phyloP scores from a whole-genome alignment of 148 eudicot species.

The Rhododendron ovatum region DNA sequence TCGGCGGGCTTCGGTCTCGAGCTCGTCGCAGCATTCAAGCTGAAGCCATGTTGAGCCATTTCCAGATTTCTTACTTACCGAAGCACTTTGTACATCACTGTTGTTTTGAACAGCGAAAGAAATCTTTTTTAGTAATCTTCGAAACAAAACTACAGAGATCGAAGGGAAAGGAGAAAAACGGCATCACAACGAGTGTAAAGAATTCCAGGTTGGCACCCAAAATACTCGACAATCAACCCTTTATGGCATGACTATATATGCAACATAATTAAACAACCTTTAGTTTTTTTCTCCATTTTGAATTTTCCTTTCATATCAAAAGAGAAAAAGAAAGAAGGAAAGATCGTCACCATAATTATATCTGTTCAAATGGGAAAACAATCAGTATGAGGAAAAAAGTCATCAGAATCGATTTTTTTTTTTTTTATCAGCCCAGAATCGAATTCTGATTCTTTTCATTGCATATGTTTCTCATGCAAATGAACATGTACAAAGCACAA shows the following conservation, averaged over 20 bases:
- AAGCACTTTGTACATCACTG: constrained; percentile 44
- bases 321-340: not conserved
- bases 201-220: too few relatives aligned
- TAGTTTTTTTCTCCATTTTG: not conserved
- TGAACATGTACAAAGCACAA: not conserved
- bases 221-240: too few relatives aligned
- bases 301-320: not conserved
- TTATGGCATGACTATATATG: too few relatives aligned
- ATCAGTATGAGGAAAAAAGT: not conserved
- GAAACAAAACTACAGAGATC: too few relatives aligned
- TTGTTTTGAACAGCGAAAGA: too few relatives aligned
- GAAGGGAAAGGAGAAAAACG: too few relatives aligned
- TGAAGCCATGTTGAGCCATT: constrained; percentile 30
- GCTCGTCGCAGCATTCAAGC: constrained; percentile 29
- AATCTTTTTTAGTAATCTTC: too few relatives aligned
- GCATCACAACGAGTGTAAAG: too few relatives aligned
- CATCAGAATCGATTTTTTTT: too few relatives aligned
- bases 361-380: not conserved
- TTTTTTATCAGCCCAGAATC: too few relatives aligned
- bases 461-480: not conserved
- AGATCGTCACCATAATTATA: not conserved
- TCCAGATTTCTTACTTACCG: constrained; percentile 29
- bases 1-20: constrained; percentile 15
- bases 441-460: not conserved
- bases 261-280: not conserved